phyloP scores from a whole-genome alignment of 306 rosid genomes.

The Sesbania bispinosa region DNA sequence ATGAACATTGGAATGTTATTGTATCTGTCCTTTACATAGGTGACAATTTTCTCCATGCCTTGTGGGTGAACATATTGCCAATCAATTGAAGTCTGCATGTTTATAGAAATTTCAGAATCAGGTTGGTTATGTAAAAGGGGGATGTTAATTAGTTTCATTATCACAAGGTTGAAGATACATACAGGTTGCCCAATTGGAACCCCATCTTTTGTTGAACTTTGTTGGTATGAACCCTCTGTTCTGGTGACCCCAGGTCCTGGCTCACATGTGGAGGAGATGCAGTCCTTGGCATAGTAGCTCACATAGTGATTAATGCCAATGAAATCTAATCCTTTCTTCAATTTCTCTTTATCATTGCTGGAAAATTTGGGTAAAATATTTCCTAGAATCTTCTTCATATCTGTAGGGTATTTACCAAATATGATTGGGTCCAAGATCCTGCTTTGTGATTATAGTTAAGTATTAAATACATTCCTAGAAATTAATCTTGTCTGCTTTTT shows the following conservation, averaged over 20 bases:
- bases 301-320: constrained; percentile 62
- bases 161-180: not conserved
- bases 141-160: not conserved
- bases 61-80: constrained; percentile 48
- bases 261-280: constrained; percentile 49
- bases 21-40: constrained; percentile 48
- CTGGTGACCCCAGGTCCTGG: constrained; percentile 40
- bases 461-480: not conserved
- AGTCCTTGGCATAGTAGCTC: constrained; percentile 42
- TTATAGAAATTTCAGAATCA: not conserved
- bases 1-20: constrained; percentile 55
- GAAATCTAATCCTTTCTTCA: constrained; percentile 49
- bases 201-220: constrained; percentile 30
- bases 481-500: not conserved
- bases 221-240: constrained; percentile 45
- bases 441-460: constrained; percentile 4
- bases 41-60: constrained; percentile 54
- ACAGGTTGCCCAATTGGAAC: constrained; percentile 41
- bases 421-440: constrained; percentile 59
- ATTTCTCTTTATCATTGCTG: constrained; percentile 29
- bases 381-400: constrained; percentile 47
- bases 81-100: constrained; percentile 38
- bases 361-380: constrained; percentile 41
- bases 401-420: constrained; percentile 46
- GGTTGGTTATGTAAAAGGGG: not conserved